These are phyloP conservation scores for Hibiscus mutabilis DNA, from an alignment of 345 rosid species.

Conservation along the genomic window DNA sequence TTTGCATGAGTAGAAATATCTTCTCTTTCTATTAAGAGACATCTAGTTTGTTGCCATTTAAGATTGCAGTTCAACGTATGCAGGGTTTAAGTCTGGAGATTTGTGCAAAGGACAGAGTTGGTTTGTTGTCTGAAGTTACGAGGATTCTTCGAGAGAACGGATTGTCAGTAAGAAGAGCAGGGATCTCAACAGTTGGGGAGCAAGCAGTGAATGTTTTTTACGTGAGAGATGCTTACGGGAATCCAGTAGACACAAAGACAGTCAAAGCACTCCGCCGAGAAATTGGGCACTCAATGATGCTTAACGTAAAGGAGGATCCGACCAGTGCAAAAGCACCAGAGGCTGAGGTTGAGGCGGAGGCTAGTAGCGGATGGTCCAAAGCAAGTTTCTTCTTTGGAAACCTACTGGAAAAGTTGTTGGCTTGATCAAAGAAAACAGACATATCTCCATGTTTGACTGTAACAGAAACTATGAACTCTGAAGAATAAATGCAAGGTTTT, in stretches of 20 bases:
- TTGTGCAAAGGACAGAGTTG: slow-evolving; percentile 63
- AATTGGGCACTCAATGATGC: slow-evolving; percentile 79
- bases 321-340: slow-evolving; percentile 37
- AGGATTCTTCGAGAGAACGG: slow-evolving; percentile 85
- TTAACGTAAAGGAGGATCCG: slow-evolving; percentile 67
- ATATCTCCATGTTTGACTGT: slow-evolving; percentile 8
- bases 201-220: slow-evolving; percentile 83
- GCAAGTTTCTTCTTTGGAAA: slow-evolving; percentile 86
- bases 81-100: slow-evolving; percentile 54
- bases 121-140: slow-evolving; percentile 39
- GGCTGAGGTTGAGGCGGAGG: slow-evolving; percentile 44
- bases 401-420: slow-evolving; percentile 68
- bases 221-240: slow-evolving; percentile 20
- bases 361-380: slow-evolving; percentile 60
- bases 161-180: slow-evolving; percentile 72
- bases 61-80: not conserved
- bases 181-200: slow-evolving; percentile 79
- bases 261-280: slow-evolving; percentile 74
- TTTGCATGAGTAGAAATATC: not conserved
- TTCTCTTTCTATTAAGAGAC: not conserved
- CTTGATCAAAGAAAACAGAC: slow-evolving; percentile 23
- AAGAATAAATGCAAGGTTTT: not conserved
- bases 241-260: slow-evolving; percentile 44
- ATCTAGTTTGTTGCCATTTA: not conserved
- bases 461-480: not conserved